Percentiles rank a stretch among this genome's conserved stretches.
These are phyloP conservation scores for Ogataea degrootiae DNA, from an alignment of 805 yeast species.

Conservation along the genomic window DNA sequence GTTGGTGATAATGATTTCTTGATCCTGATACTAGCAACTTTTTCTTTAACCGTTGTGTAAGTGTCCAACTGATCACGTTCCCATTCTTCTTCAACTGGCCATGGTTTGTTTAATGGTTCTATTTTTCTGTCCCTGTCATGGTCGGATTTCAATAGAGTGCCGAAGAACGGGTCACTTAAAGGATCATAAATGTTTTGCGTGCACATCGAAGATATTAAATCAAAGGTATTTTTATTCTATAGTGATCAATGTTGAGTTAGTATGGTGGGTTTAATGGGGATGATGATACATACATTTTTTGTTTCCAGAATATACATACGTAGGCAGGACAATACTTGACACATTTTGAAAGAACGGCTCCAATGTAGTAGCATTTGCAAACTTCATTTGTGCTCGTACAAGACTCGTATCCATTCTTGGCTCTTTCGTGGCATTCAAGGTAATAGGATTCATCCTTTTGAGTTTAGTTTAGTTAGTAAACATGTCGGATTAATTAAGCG, in stretches of 20 bases:
- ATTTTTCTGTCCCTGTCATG: constrained; percentile 6
- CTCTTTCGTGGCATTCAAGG: constrained; percentile 22
- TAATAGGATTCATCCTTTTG: constrained; percentile 19
- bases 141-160: not conserved
- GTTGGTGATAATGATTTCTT: too few species aligned
- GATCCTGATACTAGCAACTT: not conserved
- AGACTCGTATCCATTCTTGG: constrained; percentile 12
- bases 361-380: constrained; percentile 27
- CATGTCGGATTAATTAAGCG: not conserved
- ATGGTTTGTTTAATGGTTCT: constrained; percentile 5
- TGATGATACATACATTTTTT: too few species aligned
- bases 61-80: constrained; percentile 15
- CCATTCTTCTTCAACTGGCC: constrained; percentile 20
- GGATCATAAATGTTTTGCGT: constrained; percentile 14
- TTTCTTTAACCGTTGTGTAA: not conserved
- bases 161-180: constrained; percentile 6
- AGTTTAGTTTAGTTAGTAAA: not conserved
- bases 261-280: too few species aligned
- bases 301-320: constrained; percentile 6
- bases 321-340: constrained; percentile 21
- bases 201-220: constrained; percentile 17
- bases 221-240: constrained; percentile 19
- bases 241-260: not conserved
- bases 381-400: constrained; percentile 18
- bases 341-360: constrained; percentile 20